Evolutionary conservation across 768 basidiomycete species (phyloP).

Genomic region (Phylloporus rhodoxanthus): DNA sequence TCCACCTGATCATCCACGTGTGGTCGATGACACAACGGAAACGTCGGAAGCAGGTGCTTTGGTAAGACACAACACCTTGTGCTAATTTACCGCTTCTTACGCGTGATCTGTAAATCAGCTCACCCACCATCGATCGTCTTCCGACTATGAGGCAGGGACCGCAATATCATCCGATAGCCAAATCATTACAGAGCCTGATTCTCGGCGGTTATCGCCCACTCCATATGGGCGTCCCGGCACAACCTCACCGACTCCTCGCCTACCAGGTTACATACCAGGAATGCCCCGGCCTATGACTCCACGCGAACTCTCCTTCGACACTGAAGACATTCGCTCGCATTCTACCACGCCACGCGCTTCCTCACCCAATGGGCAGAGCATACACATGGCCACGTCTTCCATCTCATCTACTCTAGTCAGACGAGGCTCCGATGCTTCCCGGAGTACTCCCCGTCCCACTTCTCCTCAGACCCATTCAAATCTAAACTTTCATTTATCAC

Average conservation of each 20-base stretch:
- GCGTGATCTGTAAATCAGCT: slow-evolving; percentile 11
- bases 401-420: slow-evolving; percentile 38
- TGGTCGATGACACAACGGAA: slow-evolving; percentile 16
- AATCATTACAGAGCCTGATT: slow-evolving; percentile 41
- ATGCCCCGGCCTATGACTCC: slow-evolving; percentile 92
- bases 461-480: slow-evolving; percentile 41
- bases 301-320: slow-evolving; percentile 57
- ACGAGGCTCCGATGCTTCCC: slow-evolving; percentile 55
- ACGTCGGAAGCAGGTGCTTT: slow-evolving; percentile 14
- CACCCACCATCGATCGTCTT: slow-evolving; percentile 31
- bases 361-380: slow-evolving; percentile 43
- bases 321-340: slow-evolving; percentile 69
- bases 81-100: slow-evolving; percentile 18
- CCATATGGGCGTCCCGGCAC: slow-evolving; percentile 48
- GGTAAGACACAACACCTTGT: slow-evolving; percentile 19
- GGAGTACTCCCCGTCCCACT: slow-evolving; percentile 41
- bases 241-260: slow-evolving; percentile 44
- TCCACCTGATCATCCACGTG: slow-evolving; percentile 30
- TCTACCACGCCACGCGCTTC: slow-evolving; percentile 72
- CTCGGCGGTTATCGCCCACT: slow-evolving; percentile 54
- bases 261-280: slow-evolving; percentile 84
- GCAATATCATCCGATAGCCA: slow-evolving; percentile 66
- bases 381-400: slow-evolving; percentile 33
- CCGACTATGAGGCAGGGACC: slow-evolving; percentile 56
- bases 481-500: slow-evolving; percentile 44